phyloP scores from a whole-genome alignment of 805 yeast species.

The Sungouiozyma intestinalis region DNA sequence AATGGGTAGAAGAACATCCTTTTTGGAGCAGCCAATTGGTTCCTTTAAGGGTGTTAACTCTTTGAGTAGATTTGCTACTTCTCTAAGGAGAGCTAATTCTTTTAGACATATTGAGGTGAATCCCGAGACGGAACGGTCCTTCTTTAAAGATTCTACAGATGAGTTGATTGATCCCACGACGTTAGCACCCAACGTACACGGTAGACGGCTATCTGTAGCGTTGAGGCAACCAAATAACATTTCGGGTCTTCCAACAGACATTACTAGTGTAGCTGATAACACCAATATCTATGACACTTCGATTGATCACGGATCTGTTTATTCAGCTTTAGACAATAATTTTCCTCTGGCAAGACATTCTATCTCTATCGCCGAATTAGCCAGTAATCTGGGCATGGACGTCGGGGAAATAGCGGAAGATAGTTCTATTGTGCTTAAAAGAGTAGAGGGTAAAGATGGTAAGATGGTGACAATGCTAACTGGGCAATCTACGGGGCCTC shows the following conservation, averaged over 20 bases:
- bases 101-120: slow-evolving; percentile 44
- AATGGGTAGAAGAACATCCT: slow-evolving; percentile 27
- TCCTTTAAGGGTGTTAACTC: slow-evolving; percentile 60
- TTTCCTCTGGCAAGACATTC: slow-evolving; percentile 28
- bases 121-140: slow-evolving; percentile 41
- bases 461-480: slow-evolving; percentile 58
- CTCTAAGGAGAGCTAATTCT: slow-evolving; percentile 70
- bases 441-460: slow-evolving; percentile 63
- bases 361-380: slow-evolving; percentile 36
- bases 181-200: slow-evolving; percentile 53
- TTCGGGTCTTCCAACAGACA: slow-evolving; percentile 16
- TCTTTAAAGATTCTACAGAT: slow-evolving; percentile 48
- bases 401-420: slow-evolving; percentile 28
- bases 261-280: slow-evolving; percentile 5
- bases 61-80: slow-evolving; percentile 67
- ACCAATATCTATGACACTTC: no score
- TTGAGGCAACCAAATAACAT: slow-evolving; percentile 7
- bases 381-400: slow-evolving; percentile 32
- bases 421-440: slow-evolving; percentile 45
- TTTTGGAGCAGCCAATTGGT: slow-evolving; percentile 40
- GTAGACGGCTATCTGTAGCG: slow-evolving; percentile 46
- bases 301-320: slow-evolving; percentile 35
- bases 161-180: slow-evolving; percentile 60
- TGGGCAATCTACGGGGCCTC: slow-evolving; percentile 75
- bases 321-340: slow-evolving; percentile 1